Conservation (phyloP, 2,329 filamentous ascomycete genomes). For the Beauveria rudraprayagi region DNA sequence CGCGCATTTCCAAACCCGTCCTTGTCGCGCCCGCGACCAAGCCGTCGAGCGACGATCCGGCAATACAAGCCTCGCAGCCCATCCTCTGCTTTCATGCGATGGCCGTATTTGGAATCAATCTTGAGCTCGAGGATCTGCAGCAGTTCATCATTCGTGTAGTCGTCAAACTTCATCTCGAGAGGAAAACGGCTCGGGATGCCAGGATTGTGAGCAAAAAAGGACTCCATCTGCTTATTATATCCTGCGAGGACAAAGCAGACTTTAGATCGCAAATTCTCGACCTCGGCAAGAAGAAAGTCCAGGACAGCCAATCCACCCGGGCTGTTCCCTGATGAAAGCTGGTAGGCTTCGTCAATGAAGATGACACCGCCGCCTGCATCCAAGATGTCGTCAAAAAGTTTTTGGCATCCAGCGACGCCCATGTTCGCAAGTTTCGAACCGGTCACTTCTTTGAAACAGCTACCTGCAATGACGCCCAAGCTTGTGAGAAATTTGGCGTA, state of each 20-base stretch:
- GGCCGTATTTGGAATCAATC: constrained; percentile 45
- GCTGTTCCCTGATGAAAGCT: constrained; percentile 54
- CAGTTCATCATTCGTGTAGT: constrained; percentile 61
- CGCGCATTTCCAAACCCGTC: constrained; percentile 69
- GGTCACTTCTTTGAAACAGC: constrained; percentile 55
- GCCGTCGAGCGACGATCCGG: constrained; percentile 52
- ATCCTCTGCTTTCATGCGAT: constrained; percentile 51
- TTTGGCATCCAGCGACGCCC: constrained; percentile 51
- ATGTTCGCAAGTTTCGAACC: constrained; percentile 57
- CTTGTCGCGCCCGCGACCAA: constrained; percentile 54
- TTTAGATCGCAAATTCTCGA: constrained; percentile 63
- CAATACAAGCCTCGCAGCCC: constrained; percentile 53
- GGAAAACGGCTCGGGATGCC: constrained; percentile 65
- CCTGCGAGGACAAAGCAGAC: constrained; percentile 66
- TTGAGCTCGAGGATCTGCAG: constrained; percentile 49
- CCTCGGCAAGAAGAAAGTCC: constrained; percentile 63
- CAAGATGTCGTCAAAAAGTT: constrained; percentile 39
- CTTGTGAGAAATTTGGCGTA: constrained; percentile 59
- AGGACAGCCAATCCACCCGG: constrained; percentile 53
- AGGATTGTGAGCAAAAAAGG: constrained; percentile 66
- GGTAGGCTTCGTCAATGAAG: constrained; percentile 76
- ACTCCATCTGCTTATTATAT: constrained; percentile 67
- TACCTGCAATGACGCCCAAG: constrained; percentile 54
- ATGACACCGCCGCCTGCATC: constrained; percentile 56
- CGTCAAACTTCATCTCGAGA: constrained; percentile 54